Percentiles rank a stretch among this genome's conserved stretches.
Evolutionary conservation across 2,329 filamentous ascomycete genomes (phyloP).

Genomic region (Calonectria crousiana): DNA sequence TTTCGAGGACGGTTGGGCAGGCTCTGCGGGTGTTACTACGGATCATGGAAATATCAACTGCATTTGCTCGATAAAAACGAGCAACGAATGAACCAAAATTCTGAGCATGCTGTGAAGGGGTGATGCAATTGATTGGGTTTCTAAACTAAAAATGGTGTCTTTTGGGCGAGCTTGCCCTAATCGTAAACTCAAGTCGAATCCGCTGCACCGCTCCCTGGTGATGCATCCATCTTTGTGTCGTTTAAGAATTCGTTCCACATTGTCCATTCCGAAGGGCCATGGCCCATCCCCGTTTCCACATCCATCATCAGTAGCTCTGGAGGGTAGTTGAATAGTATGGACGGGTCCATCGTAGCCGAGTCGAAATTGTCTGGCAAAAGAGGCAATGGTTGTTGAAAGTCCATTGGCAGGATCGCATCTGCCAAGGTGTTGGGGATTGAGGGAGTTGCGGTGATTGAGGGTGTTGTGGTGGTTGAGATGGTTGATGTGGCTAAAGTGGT

Average conservation of each 20-base stretch:
- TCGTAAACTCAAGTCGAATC: constrained; percentile 32
- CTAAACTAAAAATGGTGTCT: constrained; percentile 33
- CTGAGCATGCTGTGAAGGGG: constrained; percentile 43
- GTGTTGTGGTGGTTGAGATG: neutral
- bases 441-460: constrained; percentile 13
- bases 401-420: constrained; percentile 1
- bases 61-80: constrained; percentile 65
- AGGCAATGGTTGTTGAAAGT: neutral
- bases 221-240: constrained; percentile 53
- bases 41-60: constrained; percentile 71
- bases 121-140: constrained; percentile 48
- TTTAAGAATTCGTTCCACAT: constrained; percentile 60
- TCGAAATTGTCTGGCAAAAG: constrained; percentile 38
- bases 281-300: constrained; percentile 36
- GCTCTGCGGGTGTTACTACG: constrained; percentile 72
- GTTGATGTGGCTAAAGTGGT: neutral
- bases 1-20: constrained; percentile 64
- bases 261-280: constrained; percentile 46
- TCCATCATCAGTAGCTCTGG: constrained; percentile 43
- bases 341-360: constrained; percentile 45
- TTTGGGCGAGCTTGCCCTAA: constrained; percentile 15
- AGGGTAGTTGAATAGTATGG: constrained; percentile 45
- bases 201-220: constrained; percentile 42
- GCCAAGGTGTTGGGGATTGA: neutral
- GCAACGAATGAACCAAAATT: constrained; percentile 60